Base-by-base conservation (phyloP, 306 rosid species). In the Vachellia pachyceras region DNA sequence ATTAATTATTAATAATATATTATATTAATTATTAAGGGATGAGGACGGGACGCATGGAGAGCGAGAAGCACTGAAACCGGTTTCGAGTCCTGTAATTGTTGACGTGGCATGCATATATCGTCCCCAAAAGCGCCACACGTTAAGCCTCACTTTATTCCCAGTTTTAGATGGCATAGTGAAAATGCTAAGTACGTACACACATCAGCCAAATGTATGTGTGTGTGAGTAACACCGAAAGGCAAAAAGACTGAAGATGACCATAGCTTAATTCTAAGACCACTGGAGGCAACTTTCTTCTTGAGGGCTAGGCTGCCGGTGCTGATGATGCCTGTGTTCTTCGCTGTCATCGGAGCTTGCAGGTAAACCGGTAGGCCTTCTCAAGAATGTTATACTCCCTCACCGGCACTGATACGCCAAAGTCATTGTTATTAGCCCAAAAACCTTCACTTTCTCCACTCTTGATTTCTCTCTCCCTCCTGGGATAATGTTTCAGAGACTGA, bases 241-340 rank as follows among this genome's bases (percentile, higher is more conserved):
- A 29, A 29, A 29, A 29, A 29, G 33, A 29, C 33, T 29, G 33
- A 29, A 29, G 33, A 29, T 29, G 55, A 93, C 98, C 10, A 95
- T 84, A 63, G 87, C 87, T 46, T 3, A 77, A 17, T 87, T 85
- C 99, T 29, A 2, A 29, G 33, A 29, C 33, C 33, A 29, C 33
- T 2, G 33, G n/a, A n/a, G 93, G 45, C 99, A 95, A 29, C 85
- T 84, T 0, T 90, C 92, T 55, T 87, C 92, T 13, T 77, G 86
- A 0, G 84, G 52, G 0, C 87, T 66, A 0, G 1, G 12, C 10
- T 42, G 52, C 39, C 18, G 60, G 46, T 68, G 91, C 0, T n/a
- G n/a, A n/a, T n/a, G n/a, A n/a, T n/a, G n/a, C n/a, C n/a, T 10
- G 1, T 69, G 61, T 0, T 23, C 81, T 1, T 61, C 77, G 18